These are phyloP conservation scores for Candida sakaeoensis DNA, from an alignment of 805 yeast genomes.

Conservation along the genomic window DNA sequence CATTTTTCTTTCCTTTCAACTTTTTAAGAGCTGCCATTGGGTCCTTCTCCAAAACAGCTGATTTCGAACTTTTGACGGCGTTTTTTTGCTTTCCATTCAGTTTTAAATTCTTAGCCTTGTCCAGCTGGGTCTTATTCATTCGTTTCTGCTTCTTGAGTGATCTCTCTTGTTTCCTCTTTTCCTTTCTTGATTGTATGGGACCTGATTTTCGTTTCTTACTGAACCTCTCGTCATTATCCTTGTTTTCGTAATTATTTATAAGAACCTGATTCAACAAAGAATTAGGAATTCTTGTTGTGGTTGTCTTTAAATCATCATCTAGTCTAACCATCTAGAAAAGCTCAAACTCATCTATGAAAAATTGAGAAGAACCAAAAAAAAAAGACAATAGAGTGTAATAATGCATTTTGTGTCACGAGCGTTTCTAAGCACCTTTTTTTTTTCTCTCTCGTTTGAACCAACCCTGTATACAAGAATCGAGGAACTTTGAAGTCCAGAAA, in stretches of 20 bases:
- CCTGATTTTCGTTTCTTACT: slow-evolving; percentile 21
- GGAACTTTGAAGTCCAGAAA: too few species aligned
- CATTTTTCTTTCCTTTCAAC: slow-evolving; percentile 12
- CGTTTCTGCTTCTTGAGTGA: slow-evolving; percentile 29
- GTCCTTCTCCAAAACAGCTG: too few species aligned
- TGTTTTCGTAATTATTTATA: slow-evolving; percentile 34
- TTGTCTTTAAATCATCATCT: slow-evolving; percentile 11
- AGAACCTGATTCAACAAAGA: slow-evolving; percentile 48
- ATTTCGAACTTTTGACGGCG: too few species aligned
- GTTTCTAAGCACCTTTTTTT: too few species aligned
- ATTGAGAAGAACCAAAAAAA: too few species aligned
- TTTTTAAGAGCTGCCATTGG: slow-evolving; percentile 14
- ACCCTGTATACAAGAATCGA: neutral
- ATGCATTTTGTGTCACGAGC: too few species aligned
- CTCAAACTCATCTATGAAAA: slow-evolving; percentile 7
- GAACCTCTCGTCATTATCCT: slow-evolving; percentile 17
- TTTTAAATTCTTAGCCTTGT: slow-evolving; percentile 8
- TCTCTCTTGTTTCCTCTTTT: slow-evolving; percentile 33
- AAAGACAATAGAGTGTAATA: too few species aligned
- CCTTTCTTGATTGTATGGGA: slow-evolving; percentile 27
- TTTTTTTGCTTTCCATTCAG: too few species aligned
- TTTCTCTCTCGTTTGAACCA: neutral
- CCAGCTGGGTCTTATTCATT: slow-evolving; percentile 2
- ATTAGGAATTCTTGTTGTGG: slow-evolving; percentile 55
- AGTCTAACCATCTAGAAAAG: slow-evolving; percentile 6